A percentile compares a stretch with the other conserved stretches of the same genome.
phyloP scores from a whole-genome alignment of 148 eudicot genomes.

The Talinum fruticosum region DNA sequence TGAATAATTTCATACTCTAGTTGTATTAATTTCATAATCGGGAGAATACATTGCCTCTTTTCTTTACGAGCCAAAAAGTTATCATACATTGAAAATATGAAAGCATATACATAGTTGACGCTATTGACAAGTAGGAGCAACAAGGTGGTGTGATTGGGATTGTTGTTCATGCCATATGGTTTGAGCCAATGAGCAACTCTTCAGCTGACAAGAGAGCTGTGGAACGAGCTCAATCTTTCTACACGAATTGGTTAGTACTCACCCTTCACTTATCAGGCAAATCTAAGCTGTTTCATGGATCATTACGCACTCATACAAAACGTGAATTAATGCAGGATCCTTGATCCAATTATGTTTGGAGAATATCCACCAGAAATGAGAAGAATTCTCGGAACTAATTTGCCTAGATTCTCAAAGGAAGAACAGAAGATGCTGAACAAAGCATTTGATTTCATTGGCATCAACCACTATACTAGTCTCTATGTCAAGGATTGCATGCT shows the following conservation, averaged over 20 bases:
- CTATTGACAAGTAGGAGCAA: constrained; percentile 33
- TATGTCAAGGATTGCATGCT: constrained; percentile 67
- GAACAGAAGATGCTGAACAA: constrained; percentile 34
- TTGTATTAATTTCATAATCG: no score
- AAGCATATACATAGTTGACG: not conserved
- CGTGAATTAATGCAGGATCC: constrained; percentile 43
- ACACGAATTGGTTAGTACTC: constrained; percentile 51
- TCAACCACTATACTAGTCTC: constrained; percentile 67
- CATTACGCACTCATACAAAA: not conserved
- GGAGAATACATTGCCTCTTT: no score
- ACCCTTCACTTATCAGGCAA: not conserved
- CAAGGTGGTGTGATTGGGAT: constrained; percentile 68
- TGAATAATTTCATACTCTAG: no score
- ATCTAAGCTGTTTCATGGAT: not conserved
- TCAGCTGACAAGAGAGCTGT: constrained; percentile 53
- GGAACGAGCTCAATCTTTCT: constrained; percentile 69
- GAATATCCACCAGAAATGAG: constrained; percentile 61
- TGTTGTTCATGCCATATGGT: constrained; percentile 54
- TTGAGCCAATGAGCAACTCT: constrained; percentile 64
- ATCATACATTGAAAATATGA: not conserved
- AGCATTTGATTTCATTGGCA: constrained; percentile 62
- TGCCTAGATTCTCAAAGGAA: constrained; percentile 46
- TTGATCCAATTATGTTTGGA: constrained; percentile 66
- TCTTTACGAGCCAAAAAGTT: not conserved
- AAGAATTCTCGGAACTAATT: constrained; percentile 37